phyloP scores from a whole-genome alignment of 306 rosid genomes.

The Quercus variabilis region DNA sequence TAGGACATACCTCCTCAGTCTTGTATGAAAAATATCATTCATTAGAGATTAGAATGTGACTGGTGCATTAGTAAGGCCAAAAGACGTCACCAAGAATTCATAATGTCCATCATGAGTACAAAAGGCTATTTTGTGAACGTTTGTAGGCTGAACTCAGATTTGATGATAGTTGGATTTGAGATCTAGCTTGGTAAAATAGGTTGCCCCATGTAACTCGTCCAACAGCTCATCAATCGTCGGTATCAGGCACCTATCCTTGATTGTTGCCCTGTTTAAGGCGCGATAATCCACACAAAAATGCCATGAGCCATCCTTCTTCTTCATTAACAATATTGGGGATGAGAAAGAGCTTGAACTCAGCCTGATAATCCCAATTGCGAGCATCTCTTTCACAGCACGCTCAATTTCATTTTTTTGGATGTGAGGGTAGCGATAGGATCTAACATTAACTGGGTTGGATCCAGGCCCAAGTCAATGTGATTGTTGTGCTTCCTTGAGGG shows the following conservation, averaged over 20 bases:
- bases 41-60: too few species aligned
- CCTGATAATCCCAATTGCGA: accelerated
- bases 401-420: not conserved
- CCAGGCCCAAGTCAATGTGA: not conserved
- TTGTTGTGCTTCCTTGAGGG: not conserved
- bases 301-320: not conserved
- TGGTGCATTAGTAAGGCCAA: too few species aligned
- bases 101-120: not conserved
- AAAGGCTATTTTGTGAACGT: not conserved
- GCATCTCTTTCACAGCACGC: not conserved
- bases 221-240: not conserved
- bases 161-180: not conserved
- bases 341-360: not conserved
- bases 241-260: not conserved
- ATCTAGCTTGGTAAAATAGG: not conserved
- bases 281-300: not conserved
- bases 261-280: not conserved
- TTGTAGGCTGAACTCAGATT: not conserved
- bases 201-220: not conserved
- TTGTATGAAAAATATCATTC: too few species aligned
- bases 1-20: too few species aligned
- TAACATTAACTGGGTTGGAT: not conserved
- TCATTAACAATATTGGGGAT: not conserved
- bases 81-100: too few species aligned
- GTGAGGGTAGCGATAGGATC: not conserved